Evolutionary conservation across 345 rosid species (phyloP), one percentile per base, ranked within the genome.

Genomic region (Pugionium cornutum): DNA sequence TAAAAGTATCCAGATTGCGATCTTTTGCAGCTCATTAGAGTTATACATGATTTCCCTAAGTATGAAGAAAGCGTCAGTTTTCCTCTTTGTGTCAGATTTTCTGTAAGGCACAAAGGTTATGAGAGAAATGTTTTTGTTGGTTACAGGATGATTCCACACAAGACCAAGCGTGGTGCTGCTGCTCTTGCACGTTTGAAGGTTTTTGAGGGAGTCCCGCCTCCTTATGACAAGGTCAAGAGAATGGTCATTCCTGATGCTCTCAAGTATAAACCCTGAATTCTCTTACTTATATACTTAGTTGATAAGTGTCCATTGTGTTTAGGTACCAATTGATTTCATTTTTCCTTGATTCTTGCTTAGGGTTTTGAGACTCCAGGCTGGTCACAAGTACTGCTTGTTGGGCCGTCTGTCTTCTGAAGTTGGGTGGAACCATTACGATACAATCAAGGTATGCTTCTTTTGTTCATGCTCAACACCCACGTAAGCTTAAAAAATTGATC

Each of bases 191-290:
- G 96, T 5, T 71, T 88, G 86, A 91, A 86, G 83, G 86, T 68
- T 9, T 91, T 81, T 66, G 97, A 86, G 34, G 97, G 89, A 34
- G 61, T 91, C 28, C 97, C 97, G 2, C 78, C 91, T 2, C 96
- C 97, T 7, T 91, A 80, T 66, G 94, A 91, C 69, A 91, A 83
- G 77, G 75, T 69, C 44, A 91, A 91, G 82, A 86, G 88, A 55
- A 91, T 91, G 97, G 94, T 86, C 46, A 77, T 91, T 37, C 97
- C 97, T 3, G 97, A 91, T 79, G 94, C 97, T 41, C 91, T 91
- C 58, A 88, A 86, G 91, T 91, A 55, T 70, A 70, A 52, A 45
- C 68, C 8, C 2, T 1, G 40, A 1, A 11, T 30, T 37, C 60
- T 57, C 0, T 64, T 28, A 34, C 35, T 41, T 58, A 6, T 58